phyloP scores from a whole-genome alignment of 1,284 basidiomycete genomes.

The Wolfiporia cocos region DNA sequence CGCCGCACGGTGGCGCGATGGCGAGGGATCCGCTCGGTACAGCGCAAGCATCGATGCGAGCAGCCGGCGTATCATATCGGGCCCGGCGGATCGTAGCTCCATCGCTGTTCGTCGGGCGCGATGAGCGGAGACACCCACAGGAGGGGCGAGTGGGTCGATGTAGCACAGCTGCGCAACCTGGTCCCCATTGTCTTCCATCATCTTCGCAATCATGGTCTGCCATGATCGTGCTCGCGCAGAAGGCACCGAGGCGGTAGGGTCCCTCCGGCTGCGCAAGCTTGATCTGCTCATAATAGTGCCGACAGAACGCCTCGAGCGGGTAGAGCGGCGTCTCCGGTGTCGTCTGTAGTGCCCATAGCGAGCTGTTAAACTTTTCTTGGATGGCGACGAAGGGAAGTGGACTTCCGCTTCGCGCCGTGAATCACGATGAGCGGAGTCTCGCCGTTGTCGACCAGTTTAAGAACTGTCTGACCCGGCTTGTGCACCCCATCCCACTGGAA shows the following conservation, averaged over 20 bases:
- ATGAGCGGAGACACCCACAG: neutral
- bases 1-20: neutral
- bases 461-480: neutral
- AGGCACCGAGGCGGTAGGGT: constrained; percentile 1
- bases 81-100: neutral
- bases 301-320: neutral
- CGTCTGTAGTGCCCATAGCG: constrained; percentile 1
- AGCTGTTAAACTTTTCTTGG: neutral
- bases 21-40: neutral
- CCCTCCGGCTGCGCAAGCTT: neutral
- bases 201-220: neutral
- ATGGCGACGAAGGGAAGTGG: neutral
- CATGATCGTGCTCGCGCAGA: neutral
- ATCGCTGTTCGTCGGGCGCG: neutral
- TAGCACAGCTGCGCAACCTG: neutral
- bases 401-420: constrained; percentile 1
- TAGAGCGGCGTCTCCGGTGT: constrained; percentile 1
- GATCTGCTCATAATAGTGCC: constrained; percentile 1
- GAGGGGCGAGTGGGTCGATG: constrained; percentile 1
- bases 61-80: neutral
- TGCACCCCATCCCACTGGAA: constrained; percentile 1
- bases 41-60: neutral
- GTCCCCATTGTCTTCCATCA: neutral
- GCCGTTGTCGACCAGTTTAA: constrained; percentile 1
- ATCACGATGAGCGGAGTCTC: neutral